Conservation (phyloP, 2,329 filamentous ascomycete genomes). For the Ophiostoma perfectum region DNA sequence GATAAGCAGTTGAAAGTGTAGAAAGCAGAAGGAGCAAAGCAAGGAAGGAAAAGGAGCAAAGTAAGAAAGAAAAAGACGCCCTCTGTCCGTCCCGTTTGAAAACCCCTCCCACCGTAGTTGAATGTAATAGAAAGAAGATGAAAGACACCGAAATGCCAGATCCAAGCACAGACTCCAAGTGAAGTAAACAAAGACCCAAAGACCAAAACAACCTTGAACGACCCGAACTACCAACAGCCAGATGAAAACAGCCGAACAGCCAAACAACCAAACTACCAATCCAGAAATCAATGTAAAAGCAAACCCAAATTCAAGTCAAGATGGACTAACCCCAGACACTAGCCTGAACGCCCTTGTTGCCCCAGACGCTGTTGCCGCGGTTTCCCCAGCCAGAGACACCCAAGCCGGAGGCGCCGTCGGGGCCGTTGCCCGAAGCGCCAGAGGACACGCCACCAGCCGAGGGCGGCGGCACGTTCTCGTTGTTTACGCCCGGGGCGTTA, state of each 20-base stretch:
- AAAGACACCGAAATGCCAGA: slow-evolving; percentile 11
- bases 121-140: neutral
- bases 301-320: neutral
- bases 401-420: slow-evolving; percentile 34
- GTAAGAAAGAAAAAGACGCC: neutral
- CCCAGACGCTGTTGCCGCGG: slow-evolving; percentile 72
- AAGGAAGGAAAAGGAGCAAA: neutral
- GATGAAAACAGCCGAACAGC: neutral
- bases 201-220: neutral
- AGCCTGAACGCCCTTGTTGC: slow-evolving; percentile 78
- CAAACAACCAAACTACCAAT: neutral
- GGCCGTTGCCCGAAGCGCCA: slow-evolving; percentile 47
- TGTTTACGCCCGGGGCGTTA: slow-evolving; percentile 41
- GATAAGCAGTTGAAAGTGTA: neutral
- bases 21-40: neutral
- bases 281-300: neutral
- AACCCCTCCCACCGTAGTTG: slow-evolving; percentile 1
- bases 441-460: slow-evolving; percentile 43
- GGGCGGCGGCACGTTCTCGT: slow-evolving; percentile 31
- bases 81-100: neutral
- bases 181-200: slow-evolving; percentile 7
- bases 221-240: neutral
- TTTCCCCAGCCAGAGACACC: slow-evolving; percentile 64
- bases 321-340: slow-evolving; percentile 81
- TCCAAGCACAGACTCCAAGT: slow-evolving; percentile 11